Base-by-base conservation (phyloP, 1,284 basidiomycete genomes). In the Pulchroboletus neoregius region DNA sequence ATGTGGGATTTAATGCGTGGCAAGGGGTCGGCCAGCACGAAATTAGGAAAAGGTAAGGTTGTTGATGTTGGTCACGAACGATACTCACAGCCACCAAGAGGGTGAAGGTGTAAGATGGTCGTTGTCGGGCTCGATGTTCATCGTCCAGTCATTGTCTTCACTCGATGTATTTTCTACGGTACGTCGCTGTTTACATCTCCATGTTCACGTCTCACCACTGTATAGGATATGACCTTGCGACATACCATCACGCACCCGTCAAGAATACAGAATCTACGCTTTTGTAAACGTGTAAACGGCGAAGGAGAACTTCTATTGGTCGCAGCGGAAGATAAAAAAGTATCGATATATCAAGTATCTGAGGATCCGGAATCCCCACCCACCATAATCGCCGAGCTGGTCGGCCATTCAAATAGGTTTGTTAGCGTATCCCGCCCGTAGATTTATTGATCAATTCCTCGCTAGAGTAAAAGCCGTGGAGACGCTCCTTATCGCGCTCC, bases 1-100 rank as follows among this genome's bases (percentile, higher is more conserved):
- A 95, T 98, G 93, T 99, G 95, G 95, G 95, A 99, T 72, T 72
- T 99, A 37, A 96, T 97, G 90, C 76, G 94, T 38, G 95, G 94
- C 1, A 87, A 88, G 62, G 91, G 91, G 2, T 83, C 84, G 11
- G 91, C 91, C 4, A 94, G 91, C 61, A 87, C 86, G 28, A 91
- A 94, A 60, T 69, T 96, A 5, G 89, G 89, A 13, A 85, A 85
- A 69, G 91, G 91, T 90, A 51, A 44, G 73, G 9, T 32, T 31
- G 12, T 44, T 34, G n/a, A 6, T 10, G 20, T 22, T 15, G 10
- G 20, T 46, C 26, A 52, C 8, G 28, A 42, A 30, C 8, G n/a
- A 4, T 38, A n/a, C 59, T 60, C 37, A 58, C 36, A 12, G 39
- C 12, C 43, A 24, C 51, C 2, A 56, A 91, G 93, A 95, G 75